A percentile compares a stretch with the other conserved stretches of the same genome.
Evolutionary conservation across 495 filamentous ascomycete species (phyloP).

Genomic region (Tuber umbilicatum): DNA sequence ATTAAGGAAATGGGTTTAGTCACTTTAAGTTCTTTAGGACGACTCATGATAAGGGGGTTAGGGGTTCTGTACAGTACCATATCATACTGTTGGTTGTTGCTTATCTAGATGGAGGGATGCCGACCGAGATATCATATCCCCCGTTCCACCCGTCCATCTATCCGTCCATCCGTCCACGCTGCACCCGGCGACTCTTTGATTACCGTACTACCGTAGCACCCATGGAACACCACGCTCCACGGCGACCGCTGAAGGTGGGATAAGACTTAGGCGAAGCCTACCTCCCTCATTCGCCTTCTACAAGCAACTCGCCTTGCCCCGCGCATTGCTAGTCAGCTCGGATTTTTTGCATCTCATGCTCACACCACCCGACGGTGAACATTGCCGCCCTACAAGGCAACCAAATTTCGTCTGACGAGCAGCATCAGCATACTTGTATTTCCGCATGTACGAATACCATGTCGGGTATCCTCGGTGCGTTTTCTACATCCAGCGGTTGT

Average conservation of each 20-base stretch:
- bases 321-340: not conserved
- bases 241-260: not conserved
- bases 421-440: not conserved
- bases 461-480: not conserved
- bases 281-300: not conserved
- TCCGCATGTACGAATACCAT: not conserved
- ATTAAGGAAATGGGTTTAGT: too few relatives aligned
- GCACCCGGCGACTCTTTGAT: not conserved
- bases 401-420: not conserved
- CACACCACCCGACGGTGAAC: not conserved
- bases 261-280: not conserved
- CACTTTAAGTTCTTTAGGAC: too few relatives aligned
- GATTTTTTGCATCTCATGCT: not conserved
- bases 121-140: not conserved
- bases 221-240: not conserved
- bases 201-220: not conserved
- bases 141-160: not conserved
- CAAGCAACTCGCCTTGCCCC: not conserved
- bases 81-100: not conserved
- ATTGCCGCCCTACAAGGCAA: not conserved
- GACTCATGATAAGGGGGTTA: too few relatives aligned
- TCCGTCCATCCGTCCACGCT: not conserved
- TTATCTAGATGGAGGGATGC: not conserved
- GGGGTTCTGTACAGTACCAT: not conserved
- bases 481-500: not conserved